These are phyloP conservation scores for Aechmea fasciata DNA, from an alignment of 176 grass and related monocot genomes.

Conservation along the genomic window DNA sequence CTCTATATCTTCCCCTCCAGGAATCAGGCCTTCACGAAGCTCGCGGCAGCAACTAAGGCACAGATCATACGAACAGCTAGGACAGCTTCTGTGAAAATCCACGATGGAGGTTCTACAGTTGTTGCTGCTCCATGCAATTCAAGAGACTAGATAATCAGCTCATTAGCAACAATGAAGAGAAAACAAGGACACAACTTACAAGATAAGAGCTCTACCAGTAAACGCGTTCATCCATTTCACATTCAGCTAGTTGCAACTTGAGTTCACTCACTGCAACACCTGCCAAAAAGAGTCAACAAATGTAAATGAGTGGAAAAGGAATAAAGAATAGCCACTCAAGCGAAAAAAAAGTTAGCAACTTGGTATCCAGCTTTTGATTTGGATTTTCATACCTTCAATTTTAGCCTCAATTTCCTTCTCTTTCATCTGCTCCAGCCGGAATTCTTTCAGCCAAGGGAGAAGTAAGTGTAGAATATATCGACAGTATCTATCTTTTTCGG, in stretches of 20 bases:
- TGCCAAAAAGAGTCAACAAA: slow-evolving; percentile 14
- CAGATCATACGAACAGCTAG: slow-evolving; percentile 52
- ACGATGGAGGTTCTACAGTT: slow-evolving; percentile 72
- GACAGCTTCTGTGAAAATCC: slow-evolving; percentile 80
- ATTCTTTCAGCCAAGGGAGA: slow-evolving; percentile 57
- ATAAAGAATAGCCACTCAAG: neutral
- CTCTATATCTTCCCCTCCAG: slow-evolving; percentile 39
- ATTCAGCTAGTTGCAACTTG: slow-evolving; percentile 40
- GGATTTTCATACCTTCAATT: slow-evolving; percentile 47
- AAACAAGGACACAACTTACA: neutral
- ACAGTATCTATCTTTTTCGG: slow-evolving; percentile 36
- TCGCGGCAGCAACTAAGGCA: slow-evolving; percentile 65
- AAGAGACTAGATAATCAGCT: neutral
- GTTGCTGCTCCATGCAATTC: slow-evolving; percentile 26
- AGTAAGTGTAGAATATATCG: slow-evolving; percentile 29
- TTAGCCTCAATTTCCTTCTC: slow-evolving; percentile 65
- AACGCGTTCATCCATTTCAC: slow-evolving; percentile 39
- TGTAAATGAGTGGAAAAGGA: neutral
- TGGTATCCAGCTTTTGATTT: neutral
- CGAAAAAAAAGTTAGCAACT: neutral
- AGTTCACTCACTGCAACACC: slow-evolving; percentile 33
- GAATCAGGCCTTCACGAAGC: slow-evolving; percentile 47
- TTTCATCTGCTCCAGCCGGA: slow-evolving; percentile 36
- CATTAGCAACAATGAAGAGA: neutral
- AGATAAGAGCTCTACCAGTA: slow-evolving; percentile 43